A percentile compares a stretch with the other conserved stretches of the same genome.
These are phyloP conservation scores for Phytophthora podocarpi DNA, from an alignment of 352 stramenopile species.

Conservation along the genomic window DNA sequence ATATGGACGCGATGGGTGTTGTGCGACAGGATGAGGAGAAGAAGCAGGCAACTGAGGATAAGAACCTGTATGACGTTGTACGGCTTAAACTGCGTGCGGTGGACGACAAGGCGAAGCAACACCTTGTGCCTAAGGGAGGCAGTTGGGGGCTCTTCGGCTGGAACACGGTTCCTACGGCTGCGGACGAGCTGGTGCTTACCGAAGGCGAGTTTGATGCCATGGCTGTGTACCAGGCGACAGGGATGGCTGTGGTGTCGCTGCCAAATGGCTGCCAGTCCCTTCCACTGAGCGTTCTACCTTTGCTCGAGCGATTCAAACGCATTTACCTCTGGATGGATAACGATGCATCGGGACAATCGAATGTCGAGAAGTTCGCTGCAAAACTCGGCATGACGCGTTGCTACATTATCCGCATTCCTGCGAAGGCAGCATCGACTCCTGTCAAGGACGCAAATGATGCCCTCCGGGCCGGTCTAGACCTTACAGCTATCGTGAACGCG, in stretches of 20 bases:
- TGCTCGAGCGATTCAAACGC: conserved; percentile 96
- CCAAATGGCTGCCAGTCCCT: conserved; percentile 98
- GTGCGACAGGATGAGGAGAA: conserved; percentile 51
- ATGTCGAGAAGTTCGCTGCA: conserved; percentile 95
- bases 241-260: conserved; percentile 92
- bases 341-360: conserved; percentile 94
- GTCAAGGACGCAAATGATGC: conserved; percentile 99
- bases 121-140: conserved; percentile 90
- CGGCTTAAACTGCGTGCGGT: conserved; percentile 87
- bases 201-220: conserved; percentile 98
- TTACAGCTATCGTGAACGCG: conserved; percentile 84
- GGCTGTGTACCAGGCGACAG: conserved; percentile 97
- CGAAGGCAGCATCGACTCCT: conserved; percentile 36
- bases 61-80: conserved; percentile 82
- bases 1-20: conserved; percentile 88
- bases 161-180: conserved; percentile 93
- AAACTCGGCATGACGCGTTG: conserved; percentile 94
- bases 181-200: conserved; percentile 95
- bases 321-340: conserved; percentile 99
- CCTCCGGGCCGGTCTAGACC: conserved; percentile 88
- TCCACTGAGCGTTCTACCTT: conserved; percentile 93
- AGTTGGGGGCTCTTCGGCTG: conserved; percentile 99
- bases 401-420: conserved; percentile 90
- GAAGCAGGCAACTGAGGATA: conserved; percentile 41
- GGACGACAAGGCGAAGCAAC: conserved; percentile 87